Base-by-base conservation (phyloP, 805 yeast species). In the Novakomyces olei region DNA sequence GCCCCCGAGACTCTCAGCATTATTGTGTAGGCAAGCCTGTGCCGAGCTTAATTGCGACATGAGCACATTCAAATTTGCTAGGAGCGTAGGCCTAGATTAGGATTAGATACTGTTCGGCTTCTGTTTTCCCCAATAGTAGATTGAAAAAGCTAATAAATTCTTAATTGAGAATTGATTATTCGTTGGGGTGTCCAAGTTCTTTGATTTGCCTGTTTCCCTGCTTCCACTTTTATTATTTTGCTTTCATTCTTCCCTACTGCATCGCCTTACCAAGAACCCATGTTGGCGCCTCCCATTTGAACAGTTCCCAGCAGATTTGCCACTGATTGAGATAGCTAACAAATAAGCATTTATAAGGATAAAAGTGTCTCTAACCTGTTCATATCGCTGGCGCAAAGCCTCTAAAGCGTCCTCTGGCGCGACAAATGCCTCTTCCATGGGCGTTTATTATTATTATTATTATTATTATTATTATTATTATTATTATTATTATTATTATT, bases 321-420 rank as follows among this genome's bases (percentile, higher is more conserved):
- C 8, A 29, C 25, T 14, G 20, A 29, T 14, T 29, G 32, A 29
- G 24, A 15, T 5, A 29, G 15, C n/a, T 23, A 29, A 5, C 20
- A 25, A 5, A 17, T 25, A 19, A 29, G 19, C 8, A 22, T 8
- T 8, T 8, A 22, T 22, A n/a, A 8, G 24, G n/a, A 22, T 8
- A 8, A 22, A 22, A 22, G 8, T 8, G 24, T 8, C 8, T 8
- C 24, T 8, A 22, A 22, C 24, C 10, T 29, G 32, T 2, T 23
- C 20, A 18, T 14, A 15, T 29, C 22, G 19, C 14, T 29, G 32
- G 7, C 32, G 32, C n/a, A 29, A 19, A 7, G 24, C 19, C 20
- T 29, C 32, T 8, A 29, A 29, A 29, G 32, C 19, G 10, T 29
- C 32, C 10, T 19, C 32, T 6, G 32, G 14, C 20, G 12, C 20